Evolutionary conservation across 2,329 filamentous ascomycete species (phyloP).

Genomic region (Aureobasidium sp.): DNA sequence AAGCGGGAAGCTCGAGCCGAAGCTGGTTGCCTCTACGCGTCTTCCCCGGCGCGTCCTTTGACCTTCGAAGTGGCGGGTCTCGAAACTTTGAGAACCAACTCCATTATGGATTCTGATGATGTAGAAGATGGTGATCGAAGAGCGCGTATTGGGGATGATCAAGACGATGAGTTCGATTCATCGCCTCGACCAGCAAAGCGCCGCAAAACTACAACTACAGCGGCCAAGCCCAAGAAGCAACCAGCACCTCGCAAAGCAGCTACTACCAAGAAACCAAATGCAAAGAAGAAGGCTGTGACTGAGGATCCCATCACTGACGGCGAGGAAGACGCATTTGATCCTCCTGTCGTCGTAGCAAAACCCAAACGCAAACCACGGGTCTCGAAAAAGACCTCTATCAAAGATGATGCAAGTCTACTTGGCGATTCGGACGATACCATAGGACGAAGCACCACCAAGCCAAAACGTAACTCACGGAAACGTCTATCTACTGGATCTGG

Average conservation of each 20-base stretch:
- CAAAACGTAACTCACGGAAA: neutral
- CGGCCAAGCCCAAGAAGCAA: slow-evolving; percentile 17
- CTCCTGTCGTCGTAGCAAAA: neutral
- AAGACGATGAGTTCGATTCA: slow-evolving; percentile 20
- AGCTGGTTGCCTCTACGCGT: slow-evolving; percentile 1
- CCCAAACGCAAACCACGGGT: neutral
- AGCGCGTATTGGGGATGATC: neutral
- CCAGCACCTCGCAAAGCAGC: slow-evolving; percentile 5
- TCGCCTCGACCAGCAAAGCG: slow-evolving; percentile 26
- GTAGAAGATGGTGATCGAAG: neutral
- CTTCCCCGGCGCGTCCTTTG: neutral
- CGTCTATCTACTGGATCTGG: neutral
- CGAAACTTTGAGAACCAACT: neutral
- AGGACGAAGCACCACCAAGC: neutral
- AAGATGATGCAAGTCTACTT: slow-evolving; percentile 17
- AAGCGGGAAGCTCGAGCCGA: neutral
- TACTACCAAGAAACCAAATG: neutral
- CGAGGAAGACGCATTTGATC: slow-evolving; percentile 11
- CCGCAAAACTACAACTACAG: slow-evolving; percentile 14
- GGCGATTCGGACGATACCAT: slow-evolving; percentile 16
- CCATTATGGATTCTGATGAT: neutral
- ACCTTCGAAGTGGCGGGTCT: neutral
- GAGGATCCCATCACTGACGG: neutral
- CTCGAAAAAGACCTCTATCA: neutral
- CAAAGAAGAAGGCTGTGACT: neutral